These are phyloP conservation scores for Yamadazyma paraphyllophila DNA, from an alignment of 805 yeast genomes.

Conservation along the genomic window DNA sequence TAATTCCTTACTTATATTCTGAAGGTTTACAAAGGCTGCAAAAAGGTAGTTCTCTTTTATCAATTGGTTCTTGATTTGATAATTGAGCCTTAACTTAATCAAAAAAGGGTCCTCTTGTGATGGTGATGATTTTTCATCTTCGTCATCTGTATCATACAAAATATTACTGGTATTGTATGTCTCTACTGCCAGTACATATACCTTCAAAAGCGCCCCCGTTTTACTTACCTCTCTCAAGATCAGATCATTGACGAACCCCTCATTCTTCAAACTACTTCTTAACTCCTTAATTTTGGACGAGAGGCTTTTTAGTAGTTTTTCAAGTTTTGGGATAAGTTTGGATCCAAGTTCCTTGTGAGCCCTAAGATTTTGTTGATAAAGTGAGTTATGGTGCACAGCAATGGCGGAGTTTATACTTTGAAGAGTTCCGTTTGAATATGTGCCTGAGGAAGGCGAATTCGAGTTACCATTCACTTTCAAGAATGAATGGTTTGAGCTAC, in stretches of 20 bases:
- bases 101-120: conserved; percentile 39
- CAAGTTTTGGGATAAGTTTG: conserved; percentile 38
- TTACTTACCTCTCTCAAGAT: conserved; percentile 47
- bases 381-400: conserved; percentile 33
- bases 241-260: conserved; percentile 37
- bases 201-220: conserved; percentile 53
- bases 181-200: conserved; percentile 32
- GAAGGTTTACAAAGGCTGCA: conserved; percentile 42
- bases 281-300: conserved; percentile 41
- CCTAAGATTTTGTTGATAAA: conserved; percentile 25
- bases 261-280: conserved; percentile 38
- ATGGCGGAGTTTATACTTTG: conserved; percentile 31
- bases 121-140: conserved; percentile 16
- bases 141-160: conserved; percentile 15
- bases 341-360: conserved; percentile 29
- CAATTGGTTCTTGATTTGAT: conserved; percentile 40
- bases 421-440: not conserved
- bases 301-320: conserved; percentile 33
- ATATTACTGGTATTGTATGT: conserved; percentile 30
- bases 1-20: conserved; percentile 39
- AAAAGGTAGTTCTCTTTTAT: conserved; percentile 40
- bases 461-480: conserved; percentile 7
- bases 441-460: not conserved
- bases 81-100: conserved; percentile 37
- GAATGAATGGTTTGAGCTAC: conserved; percentile 12